These are phyloP conservation scores for Glycine soja DNA, from an alignment of 306 rosid genomes.

Conservation along the genomic window DNA sequence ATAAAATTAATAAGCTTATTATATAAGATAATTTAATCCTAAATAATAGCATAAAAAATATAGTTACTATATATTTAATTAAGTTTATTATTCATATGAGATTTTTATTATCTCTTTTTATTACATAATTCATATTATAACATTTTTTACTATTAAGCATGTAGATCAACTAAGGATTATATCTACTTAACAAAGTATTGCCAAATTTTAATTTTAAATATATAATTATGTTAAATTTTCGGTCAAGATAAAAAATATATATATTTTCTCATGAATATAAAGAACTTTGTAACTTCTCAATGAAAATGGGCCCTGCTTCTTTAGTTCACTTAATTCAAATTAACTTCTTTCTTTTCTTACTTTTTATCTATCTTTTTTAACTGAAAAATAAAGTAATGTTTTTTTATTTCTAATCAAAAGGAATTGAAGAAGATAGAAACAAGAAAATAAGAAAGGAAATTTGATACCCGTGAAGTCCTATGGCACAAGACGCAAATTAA, in stretches of 20 bases:
- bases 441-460: slow-evolving; percentile 19
- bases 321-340: not conserved
- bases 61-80: not conserved
- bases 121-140: not conserved
- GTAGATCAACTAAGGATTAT: too few species aligned
- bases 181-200: too few species aligned
- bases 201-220: too few species aligned
- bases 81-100: not conserved
- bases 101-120: not conserved
- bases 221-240: too few species aligned
- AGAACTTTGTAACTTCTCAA: not conserved
- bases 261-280: too few species aligned
- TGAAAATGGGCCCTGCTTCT: not conserved
- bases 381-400: not conserved
- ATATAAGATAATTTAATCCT: not conserved
- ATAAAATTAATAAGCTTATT: not conserved
- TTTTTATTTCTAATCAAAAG: not conserved
- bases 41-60: not conserved
- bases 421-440: not conserved
- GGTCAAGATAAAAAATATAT: too few species aligned
- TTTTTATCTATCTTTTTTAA: not conserved
- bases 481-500: not conserved
- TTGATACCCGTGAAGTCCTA: not conserved
- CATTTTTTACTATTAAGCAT: too few species aligned
- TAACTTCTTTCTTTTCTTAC: not conserved